phyloP scores from a whole-genome alignment of 495 filamentous ascomycete genomes.

The Lasiosphaeris hirsuta region DNA sequence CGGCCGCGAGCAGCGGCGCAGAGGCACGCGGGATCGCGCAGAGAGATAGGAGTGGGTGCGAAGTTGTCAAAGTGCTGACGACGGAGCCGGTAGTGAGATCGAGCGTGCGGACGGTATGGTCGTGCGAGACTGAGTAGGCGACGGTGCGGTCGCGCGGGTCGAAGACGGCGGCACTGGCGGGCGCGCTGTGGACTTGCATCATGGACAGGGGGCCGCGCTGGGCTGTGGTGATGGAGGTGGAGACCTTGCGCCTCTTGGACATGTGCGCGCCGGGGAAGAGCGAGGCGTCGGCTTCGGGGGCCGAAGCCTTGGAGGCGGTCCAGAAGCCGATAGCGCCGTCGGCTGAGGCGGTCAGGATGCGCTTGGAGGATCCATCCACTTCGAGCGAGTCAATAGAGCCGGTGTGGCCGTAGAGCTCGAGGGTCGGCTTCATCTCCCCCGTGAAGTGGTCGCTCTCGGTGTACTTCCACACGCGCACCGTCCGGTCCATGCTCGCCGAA shows the following conservation, averaged over 20 bases:
- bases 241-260: constrained; percentile 77
- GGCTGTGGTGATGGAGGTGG: constrained; percentile 58
- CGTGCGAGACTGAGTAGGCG: constrained; percentile 82
- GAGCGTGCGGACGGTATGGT: constrained; percentile 86
- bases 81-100: constrained; percentile 74
- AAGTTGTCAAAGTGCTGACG: constrained; percentile 75
- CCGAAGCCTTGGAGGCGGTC: constrained; percentile 70
- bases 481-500: constrained; percentile 77
- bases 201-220: constrained; percentile 77
- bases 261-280: constrained; percentile 60
- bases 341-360: constrained; percentile 75
- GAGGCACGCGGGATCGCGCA: constrained; percentile 56
- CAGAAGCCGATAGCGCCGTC: constrained; percentile 83
- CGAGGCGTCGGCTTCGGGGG: constrained; percentile 62
- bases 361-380: constrained; percentile 68
- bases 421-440: constrained; percentile 64
- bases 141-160: constrained; percentile 79
- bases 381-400: constrained; percentile 69
- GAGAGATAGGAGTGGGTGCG: constrained; percentile 75
- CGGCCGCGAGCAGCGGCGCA: constrained; percentile 67
- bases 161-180: constrained; percentile 75
- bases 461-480: constrained; percentile 86
- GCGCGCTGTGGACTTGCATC: constrained; percentile 64
- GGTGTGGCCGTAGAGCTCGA: constrained; percentile 87
- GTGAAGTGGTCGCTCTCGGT: constrained; percentile 58